These are phyloP conservation scores for Pontederia paniculata DNA, from an alignment of 176 grass and related monocot species.

Conservation along the genomic window DNA sequence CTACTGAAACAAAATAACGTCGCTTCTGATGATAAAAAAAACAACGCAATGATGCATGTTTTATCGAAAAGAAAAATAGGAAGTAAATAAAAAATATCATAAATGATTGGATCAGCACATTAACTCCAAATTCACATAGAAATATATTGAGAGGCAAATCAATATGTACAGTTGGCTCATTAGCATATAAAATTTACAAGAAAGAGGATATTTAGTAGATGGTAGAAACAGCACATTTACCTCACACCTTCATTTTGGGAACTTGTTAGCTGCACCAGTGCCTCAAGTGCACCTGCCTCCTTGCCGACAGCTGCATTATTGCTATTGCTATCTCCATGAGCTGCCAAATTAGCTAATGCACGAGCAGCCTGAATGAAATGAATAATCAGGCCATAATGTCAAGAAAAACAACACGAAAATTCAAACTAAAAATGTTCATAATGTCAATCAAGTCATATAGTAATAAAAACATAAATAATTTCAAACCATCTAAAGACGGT, in stretches of 20 bases:
- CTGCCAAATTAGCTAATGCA: constrained; percentile 97
- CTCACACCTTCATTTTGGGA: constrained; percentile 99
- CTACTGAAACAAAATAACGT: no score
- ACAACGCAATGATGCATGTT: no score
- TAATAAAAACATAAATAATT: no score
- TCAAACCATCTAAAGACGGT: no score
- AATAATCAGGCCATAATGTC: neutral
- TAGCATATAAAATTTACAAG: neutral
- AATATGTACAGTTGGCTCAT: neutral
- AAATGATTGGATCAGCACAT: no score
- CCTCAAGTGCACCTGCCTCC: constrained; percentile 93
- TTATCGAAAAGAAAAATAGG: no score
- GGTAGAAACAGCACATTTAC: constrained; percentile 29
- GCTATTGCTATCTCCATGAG: constrained; percentile 93
- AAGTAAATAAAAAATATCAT: no score
- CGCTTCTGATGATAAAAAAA: no score
- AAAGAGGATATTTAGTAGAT: neutral
- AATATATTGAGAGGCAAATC: no score
- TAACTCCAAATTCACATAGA: no score
- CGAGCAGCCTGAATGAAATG: constrained; percentile 63
- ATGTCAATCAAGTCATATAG: neutral
- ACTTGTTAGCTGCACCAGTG: constrained; percentile 82
- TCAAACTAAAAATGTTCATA: constrained; percentile 16
- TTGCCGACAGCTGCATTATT: constrained; percentile 96
- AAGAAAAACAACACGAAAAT: constrained; percentile 20